These are phyloP conservation scores for Rhynchosporium graminicola DNA, from an alignment of 2,329 filamentous ascomycete genomes.

Conservation along the genomic window DNA sequence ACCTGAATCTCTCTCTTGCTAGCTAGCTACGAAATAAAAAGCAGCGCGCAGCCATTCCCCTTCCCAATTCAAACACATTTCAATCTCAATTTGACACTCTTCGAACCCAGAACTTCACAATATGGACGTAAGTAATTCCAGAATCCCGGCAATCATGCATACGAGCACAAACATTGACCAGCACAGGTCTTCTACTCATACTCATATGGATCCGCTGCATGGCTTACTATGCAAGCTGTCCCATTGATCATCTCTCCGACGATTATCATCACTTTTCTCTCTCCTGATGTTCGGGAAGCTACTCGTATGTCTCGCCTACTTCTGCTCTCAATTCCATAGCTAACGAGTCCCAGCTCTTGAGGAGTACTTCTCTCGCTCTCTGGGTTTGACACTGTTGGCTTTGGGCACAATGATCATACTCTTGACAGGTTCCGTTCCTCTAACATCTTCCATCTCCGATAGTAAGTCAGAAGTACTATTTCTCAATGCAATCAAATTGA, in stretches of 20 bases:
- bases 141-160: neutral
- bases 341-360: conserved; percentile 20
- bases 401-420: conserved; percentile 58
- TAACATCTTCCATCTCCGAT: conserved; percentile 47
- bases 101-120: neutral
- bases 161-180: conserved; percentile 7
- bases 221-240: conserved; percentile 50
- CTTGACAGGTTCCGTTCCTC: conserved; percentile 63
- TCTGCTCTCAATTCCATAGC: neutral
- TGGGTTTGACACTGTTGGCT: conserved; percentile 59
- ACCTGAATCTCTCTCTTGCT: neutral
- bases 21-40: conserved; percentile 2
- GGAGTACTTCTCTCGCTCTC: conserved; percentile 45
- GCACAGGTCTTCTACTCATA: conserved; percentile 51
- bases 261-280: conserved; percentile 60
- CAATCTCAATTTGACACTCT: neutral
- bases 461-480: conserved; percentile 25
- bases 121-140: conserved; percentile 13
- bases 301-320: conserved; percentile 46
- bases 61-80: neutral
- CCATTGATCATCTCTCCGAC: conserved; percentile 59
- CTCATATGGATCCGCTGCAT: conserved; percentile 52
- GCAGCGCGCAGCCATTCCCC: neutral
- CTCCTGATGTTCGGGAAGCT: conserved; percentile 56
- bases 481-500: conserved; percentile 16